Base-by-base conservation (phyloP, 176 grass and related monocot genomes). In the Elymus sibiricus region DNA sequence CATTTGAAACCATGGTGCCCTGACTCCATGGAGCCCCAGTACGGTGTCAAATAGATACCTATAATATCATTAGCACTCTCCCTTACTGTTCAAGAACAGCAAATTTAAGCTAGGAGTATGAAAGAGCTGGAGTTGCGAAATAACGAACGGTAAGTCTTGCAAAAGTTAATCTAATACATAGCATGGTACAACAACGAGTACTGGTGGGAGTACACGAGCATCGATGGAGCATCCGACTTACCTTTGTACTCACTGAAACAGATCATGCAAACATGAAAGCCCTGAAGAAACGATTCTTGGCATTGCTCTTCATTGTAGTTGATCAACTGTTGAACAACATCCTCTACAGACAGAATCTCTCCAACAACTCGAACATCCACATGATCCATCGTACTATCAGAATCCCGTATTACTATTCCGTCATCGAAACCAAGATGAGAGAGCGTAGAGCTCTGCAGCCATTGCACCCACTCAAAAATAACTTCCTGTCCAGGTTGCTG, bases 391-490 rank as follows among this genome's bases (percentile, higher is more conserved):
- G 27, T 40, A 43, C 67, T 42, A 70, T 56, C 34, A 69, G 21
- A 21, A 37, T 83, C 46, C 53, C 13, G 46, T 43, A 92, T 26
- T 67, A 86, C 27, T 80, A 92, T 35, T 83, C 37, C 80, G 12
- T 51, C 64, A 76, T 74, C 60, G 70, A 89, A 89, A 46, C 80
- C 90, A 80, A 92, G 60, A 88, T 92, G 85, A 9, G 75, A 89
- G 68, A 87, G 75, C 0, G 75, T 78, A 80, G 51, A 86, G 68
- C 65, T 86, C 63, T 89, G 87, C 60, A 92, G 66, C 80, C 90
- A 92, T 70, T 92, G 83, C 16, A 89, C 87, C 87, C 87, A 92
- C 12, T 70, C 87, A 80, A 89, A 92, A 79, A 86, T 38, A 70
- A 87, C 35, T 43, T 92, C 87, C 22, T 86, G 83, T 63, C 84